These are phyloP conservation scores for Aquilaria yunnanensis DNA, from an alignment of 345 rosid species.

Conservation along the genomic window DNA sequence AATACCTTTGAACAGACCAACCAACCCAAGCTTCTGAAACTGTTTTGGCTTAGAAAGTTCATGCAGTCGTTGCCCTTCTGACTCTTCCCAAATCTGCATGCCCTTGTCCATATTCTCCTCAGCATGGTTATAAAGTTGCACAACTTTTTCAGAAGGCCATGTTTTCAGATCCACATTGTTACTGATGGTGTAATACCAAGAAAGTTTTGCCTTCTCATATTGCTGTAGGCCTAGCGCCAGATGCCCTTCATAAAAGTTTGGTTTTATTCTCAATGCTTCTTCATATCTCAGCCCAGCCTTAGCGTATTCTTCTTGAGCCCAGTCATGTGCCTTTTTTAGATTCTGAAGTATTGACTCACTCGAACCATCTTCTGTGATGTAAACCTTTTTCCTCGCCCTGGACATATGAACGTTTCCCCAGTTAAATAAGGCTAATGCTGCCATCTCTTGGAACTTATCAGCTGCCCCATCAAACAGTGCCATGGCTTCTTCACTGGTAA, in stretches of 20 bases:
- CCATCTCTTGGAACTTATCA: constrained; percentile 77
- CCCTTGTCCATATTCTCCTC: constrained; percentile 73
- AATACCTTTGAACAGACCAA: constrained; percentile 37
- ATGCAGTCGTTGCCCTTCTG: constrained; percentile 26
- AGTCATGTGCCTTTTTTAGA: constrained; percentile 51
- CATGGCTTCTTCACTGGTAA: constrained; percentile 86
- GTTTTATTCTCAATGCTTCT: constrained; percentile 74
- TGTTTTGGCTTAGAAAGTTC: constrained; percentile 20
- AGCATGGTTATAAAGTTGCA: constrained; percentile 58
- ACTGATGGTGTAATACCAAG: constrained; percentile 71
- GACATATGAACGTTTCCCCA: constrained; percentile 90
- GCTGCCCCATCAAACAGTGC: constrained; percentile 61
- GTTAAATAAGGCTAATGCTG: constrained; percentile 81
- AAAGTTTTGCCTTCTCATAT: constrained; percentile 87
- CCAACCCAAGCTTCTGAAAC: constrained; percentile 25
- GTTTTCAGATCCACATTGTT: constrained; percentile 48
- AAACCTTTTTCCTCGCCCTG: constrained; percentile 66
- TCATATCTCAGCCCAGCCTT: constrained; percentile 61
- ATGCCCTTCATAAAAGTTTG: constrained; percentile 65
- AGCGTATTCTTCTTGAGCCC: constrained; percentile 46
- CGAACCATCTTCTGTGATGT: constrained; percentile 45
- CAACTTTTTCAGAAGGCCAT: constrained; percentile 48
- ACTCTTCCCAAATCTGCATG: constrained; percentile 60
- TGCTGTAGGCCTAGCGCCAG: constrained; percentile 74
- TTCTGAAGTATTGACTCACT: constrained; percentile 47